Evolutionary conservation across 371 early-diverging fungal genomes (phyloP), one percentile per base, ranked within the genome.

Genomic region (Circinella umbellata): DNA sequence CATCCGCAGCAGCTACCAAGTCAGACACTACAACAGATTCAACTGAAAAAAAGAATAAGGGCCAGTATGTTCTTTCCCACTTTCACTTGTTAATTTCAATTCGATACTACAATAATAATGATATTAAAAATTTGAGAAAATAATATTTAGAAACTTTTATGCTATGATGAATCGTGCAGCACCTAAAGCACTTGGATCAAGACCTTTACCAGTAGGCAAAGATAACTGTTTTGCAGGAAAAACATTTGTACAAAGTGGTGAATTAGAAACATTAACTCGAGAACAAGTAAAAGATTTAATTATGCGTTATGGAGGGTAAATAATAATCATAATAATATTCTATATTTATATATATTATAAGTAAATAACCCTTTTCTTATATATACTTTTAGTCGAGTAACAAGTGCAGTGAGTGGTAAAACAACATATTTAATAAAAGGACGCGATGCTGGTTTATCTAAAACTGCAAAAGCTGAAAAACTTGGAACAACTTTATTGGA

Each of bases 211-310:
- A 7, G 86, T 84, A 17, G 97, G 97, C 9, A 88, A 82, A 18
- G 85, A 84, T 7, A 91, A 92, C 70, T 97, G 98, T 59, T 82
- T 98, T 8, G 76, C 73, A 20, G 94, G 93, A 8, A 70, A 88
- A 64, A 91, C 96, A 0, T 98, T 99, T 89, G 99, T 99, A 0
- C 87, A 97, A 42, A 94, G 96, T 4, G 99, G 99, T 46, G 94
- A 97, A 64, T 83, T 96, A 27, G 83, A 86, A 8, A 89, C 92
- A 2, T 75, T 97, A 20, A 85, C 91, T 2, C 89, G 63, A 20
- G 64, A 96, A 27, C 94, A 95, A 5, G 90, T 92, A 46, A 89
- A 91, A 3, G 95, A 96, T 77, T 80, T 99, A 9, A 89, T 97
- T 18, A 97, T 94, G 83, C 87, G 94, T 18, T 94, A 95, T 75